phyloP scores from a whole-genome alignment of 2,329 filamentous ascomycete genomes.

The Diaporthe sp. region DNA sequence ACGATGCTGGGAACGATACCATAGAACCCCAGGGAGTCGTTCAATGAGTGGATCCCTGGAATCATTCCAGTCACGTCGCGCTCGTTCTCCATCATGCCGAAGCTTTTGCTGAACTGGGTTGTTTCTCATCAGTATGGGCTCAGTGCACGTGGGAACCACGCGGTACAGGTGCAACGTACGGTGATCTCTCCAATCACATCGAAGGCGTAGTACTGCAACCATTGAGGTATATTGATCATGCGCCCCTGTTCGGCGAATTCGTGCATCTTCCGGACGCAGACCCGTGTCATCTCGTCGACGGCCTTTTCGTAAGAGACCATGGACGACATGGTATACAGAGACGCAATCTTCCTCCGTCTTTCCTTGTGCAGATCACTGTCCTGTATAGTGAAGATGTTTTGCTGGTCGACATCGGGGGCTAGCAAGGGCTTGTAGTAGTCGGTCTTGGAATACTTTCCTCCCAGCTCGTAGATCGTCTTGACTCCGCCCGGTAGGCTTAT shows the following conservation, averaged over 20 bases:
- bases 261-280: background rate
- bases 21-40: background rate
- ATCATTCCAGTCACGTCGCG: background rate
- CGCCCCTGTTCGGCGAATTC: background rate
- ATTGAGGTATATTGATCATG: background rate
- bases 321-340: conserved; percentile 1
- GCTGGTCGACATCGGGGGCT: background rate
- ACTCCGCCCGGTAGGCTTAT: background rate
- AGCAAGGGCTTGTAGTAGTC: background rate
- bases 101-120: conserved; percentile 2
- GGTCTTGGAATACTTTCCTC: conserved; percentile 5
- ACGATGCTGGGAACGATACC: background rate
- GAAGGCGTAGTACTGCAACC: conserved; percentile 6
- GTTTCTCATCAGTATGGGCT: background rate
- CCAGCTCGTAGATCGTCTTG: conserved; percentile 4
- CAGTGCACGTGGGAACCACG: background rate
- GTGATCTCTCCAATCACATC: conserved; percentile 2
- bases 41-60: background rate
- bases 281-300: background rate
- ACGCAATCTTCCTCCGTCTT: background rate
- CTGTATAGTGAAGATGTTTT: background rate
- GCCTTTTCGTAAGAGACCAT: background rate
- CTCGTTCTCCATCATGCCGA: conserved; percentile 12
- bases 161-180: background rate
- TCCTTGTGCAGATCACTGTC: background rate